These are phyloP conservation scores for Pyricularia grisea DNA, from an alignment of 2,329 filamentous ascomycete species.

Conservation along the genomic window DNA sequence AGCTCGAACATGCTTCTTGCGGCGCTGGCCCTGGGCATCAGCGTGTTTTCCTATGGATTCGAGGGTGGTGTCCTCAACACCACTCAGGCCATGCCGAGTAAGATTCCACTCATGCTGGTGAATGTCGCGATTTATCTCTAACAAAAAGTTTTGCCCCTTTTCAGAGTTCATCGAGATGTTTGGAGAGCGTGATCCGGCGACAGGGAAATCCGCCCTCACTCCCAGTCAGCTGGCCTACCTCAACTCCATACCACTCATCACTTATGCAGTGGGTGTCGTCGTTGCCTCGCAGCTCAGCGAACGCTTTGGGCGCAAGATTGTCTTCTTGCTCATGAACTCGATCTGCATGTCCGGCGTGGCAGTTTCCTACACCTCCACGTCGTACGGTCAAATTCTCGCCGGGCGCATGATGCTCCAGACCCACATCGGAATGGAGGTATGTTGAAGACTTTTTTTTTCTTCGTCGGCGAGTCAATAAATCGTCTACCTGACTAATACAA, in stretches of 20 bases:
- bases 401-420: constrained; percentile 9
- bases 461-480: not conserved
- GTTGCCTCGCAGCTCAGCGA: constrained; percentile 7
- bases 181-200: constrained; percentile 9
- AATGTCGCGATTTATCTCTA: not conserved
- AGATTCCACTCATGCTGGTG: not conserved
- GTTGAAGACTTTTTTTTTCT: not conserved
- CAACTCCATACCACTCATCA: constrained; percentile 11
- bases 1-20: constrained; percentile 12
- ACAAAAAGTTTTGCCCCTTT: not conserved
- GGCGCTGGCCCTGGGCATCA: constrained; percentile 12
- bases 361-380: constrained; percentile 8
- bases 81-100: constrained; percentile 13
- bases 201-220: constrained; percentile 8
- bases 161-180: constrained; percentile 10
- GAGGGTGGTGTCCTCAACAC: constrained; percentile 13
- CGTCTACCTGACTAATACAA: not conserved
- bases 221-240: constrained; percentile 12
- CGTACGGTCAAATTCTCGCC: constrained; percentile 8
- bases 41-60: constrained; percentile 14
- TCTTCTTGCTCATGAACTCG: constrained; percentile 11
- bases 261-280: constrained; percentile 7
- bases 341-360: constrained; percentile 7
- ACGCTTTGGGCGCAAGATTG: constrained; percentile 8
- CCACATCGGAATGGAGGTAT: constrained; percentile 8